These are phyloP conservation scores for Cytospora paraplurivora DNA, from an alignment of 2,329 filamentous ascomycete species.

Conservation along the genomic window DNA sequence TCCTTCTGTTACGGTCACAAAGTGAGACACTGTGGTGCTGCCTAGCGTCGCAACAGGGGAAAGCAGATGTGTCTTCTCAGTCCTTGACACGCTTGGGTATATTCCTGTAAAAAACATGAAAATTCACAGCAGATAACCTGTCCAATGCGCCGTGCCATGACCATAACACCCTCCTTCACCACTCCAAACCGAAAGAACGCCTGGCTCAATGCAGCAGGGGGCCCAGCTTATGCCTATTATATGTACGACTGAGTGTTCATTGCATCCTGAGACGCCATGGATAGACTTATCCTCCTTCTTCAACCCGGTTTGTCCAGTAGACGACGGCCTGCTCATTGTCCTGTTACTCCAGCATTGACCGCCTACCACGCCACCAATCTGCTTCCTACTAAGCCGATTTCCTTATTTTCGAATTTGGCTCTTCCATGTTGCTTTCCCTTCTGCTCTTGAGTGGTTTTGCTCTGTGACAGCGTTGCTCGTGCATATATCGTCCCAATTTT, in stretches of 20 bases:
- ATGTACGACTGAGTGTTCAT: conserved; percentile 1
- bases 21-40: too few species aligned
- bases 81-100: conserved; percentile 8
- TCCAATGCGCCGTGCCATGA: conserved; percentile 14
- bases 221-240: not conserved
- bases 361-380: not conserved
- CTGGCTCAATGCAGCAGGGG: conserved; percentile 26
- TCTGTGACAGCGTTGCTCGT: not conserved
- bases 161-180: conserved; percentile 2
- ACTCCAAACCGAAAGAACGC: conserved; percentile 21
- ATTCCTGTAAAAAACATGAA: not conserved
- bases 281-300: not conserved
- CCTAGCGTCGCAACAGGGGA: too few species aligned
- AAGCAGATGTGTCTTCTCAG: not conserved
- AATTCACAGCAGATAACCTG: conserved; percentile 7
- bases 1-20: too few species aligned
- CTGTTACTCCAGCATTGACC: not conserved
- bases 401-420: not conserved
- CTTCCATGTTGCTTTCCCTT: not conserved
- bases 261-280: not conserved
- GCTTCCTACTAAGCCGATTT: not conserved
- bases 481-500: not conserved
- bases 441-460: not conserved
- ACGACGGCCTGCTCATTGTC: not conserved
- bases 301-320: not conserved